Percentiles rank a stretch among this genome's conserved stretches.
Conservation (phyloP, 2,329 filamentous ascomycete genomes). For the Westerdykella ornata region DNA sequence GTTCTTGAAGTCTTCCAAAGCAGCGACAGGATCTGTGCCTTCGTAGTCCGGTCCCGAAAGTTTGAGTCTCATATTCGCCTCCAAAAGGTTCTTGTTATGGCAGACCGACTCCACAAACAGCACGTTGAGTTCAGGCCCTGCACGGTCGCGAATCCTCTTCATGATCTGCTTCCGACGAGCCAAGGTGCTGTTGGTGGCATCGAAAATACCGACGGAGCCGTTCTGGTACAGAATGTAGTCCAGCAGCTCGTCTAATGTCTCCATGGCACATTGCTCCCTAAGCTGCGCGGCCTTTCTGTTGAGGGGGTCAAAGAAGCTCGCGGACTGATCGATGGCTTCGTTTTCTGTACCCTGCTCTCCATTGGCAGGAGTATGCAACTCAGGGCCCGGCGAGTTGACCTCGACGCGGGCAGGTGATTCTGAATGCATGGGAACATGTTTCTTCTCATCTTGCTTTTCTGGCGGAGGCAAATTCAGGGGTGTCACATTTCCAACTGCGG, state of each 20-base stretch:
- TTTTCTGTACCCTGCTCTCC: conserved; percentile 27
- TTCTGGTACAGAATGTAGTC: conserved; percentile 78
- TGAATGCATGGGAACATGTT: conserved; percentile 9
- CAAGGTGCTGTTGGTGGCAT: conserved; percentile 94
- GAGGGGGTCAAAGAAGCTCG: conserved; percentile 86
- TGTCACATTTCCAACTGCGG: conserved; percentile 31
- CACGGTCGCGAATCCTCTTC: conserved; percentile 71
- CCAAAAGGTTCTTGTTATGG: conserved; percentile 72
- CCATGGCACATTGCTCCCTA: conserved; percentile 84
- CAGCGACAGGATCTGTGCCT: conserved; percentile 80
- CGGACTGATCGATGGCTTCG: conserved; percentile 73
- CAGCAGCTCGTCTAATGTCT: conserved; percentile 84
- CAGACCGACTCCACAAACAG: conserved; percentile 95
- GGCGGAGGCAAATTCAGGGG: conserved; percentile 27
- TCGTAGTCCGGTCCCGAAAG: conserved; percentile 93
- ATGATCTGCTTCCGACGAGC: conserved; percentile 77
- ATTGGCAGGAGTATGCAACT: conserved; percentile 9
- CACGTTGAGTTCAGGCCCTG: conserved; percentile 79
- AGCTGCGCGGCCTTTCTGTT: conserved; percentile 77
- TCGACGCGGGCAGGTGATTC: conserved; percentile 24
- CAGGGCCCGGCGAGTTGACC: conserved; percentile 2
- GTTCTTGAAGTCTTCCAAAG: conserved; percentile 84
- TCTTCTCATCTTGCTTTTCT: conserved; percentile 19
- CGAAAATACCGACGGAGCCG: conserved; percentile 88
- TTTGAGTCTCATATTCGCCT: conserved; percentile 96